Percentiles rank a stretch among this genome's conserved stretches.
Evolutionary conservation across 352 stramenopile genomes (phyloP).

Genomic region (Thalassiosira sp.): DNA sequence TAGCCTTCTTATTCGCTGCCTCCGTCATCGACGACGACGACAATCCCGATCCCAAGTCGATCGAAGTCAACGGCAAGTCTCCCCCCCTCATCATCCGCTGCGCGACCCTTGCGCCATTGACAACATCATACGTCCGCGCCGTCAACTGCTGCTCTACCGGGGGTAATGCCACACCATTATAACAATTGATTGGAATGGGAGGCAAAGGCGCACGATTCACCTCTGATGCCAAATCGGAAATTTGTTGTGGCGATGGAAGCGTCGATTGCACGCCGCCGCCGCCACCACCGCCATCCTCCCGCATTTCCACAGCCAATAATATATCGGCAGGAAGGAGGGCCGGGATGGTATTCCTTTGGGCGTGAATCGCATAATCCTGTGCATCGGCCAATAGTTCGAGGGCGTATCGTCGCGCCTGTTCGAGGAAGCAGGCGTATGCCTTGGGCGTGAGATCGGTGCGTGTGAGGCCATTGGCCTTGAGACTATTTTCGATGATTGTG

Average conservation of each 20-base stretch:
- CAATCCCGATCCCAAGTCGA: constrained; percentile 1
- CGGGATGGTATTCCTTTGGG: constrained; percentile 36
- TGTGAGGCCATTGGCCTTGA: constrained; percentile 62
- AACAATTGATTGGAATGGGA: constrained; percentile 69
- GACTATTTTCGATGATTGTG: constrained; percentile 60
- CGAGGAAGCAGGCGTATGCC: constrained; percentile 68
- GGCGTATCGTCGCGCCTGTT: constrained; percentile 72
- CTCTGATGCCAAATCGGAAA: constrained; percentile 38
- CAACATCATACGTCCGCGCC: constrained; percentile 75
- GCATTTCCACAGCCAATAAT: constrained; percentile 56
- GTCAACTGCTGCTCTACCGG: constrained; percentile 64
- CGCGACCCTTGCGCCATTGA: constrained; percentile 59
- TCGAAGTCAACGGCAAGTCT: constrained; percentile 11
- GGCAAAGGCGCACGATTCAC: constrained; percentile 70
- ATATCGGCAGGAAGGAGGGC: constrained; percentile 39
- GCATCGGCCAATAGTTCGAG: constrained; percentile 71
- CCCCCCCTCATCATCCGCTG: constrained; percentile 58
- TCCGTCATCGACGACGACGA: too few species aligned
- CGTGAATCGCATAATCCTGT: constrained; percentile 70
- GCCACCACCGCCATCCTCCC: constrained; percentile 44
- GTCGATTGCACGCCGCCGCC: constrained; percentile 34
- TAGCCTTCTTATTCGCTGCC: too few species aligned
- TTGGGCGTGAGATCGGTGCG: constrained; percentile 64
- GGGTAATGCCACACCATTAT: constrained; percentile 69
- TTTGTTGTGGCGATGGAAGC: constrained; percentile 51